A percentile compares a stretch with the other conserved stretches of the same genome.
These are phyloP conservation scores for Russula earlei DNA, from an alignment of 768 basidiomycete genomes.

Conservation along the genomic window DNA sequence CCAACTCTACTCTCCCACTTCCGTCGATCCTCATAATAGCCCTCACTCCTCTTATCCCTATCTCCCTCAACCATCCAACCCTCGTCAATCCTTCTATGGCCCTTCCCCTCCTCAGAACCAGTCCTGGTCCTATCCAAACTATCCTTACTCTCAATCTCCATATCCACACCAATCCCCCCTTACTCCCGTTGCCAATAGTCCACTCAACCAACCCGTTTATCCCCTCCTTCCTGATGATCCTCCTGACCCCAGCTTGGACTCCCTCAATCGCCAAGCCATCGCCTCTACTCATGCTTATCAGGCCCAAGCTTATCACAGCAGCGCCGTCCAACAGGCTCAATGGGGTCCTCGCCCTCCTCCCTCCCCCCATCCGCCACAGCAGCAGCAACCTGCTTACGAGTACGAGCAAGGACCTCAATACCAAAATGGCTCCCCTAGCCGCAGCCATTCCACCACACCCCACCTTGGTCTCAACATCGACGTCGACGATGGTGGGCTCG, in stretches of 20 bases:
- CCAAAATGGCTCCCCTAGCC: slow-evolving; percentile 25
- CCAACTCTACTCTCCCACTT: slow-evolving; percentile 24
- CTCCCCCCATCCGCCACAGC: slow-evolving; percentile 24
- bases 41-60: slow-evolving; percentile 29
- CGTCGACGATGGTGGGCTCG: slow-evolving; percentile 47
- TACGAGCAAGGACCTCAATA: slow-evolving; percentile 14
- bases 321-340: slow-evolving; percentile 22
- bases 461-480: slow-evolving; percentile 38
- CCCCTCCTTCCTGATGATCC: slow-evolving; percentile 41
- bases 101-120: slow-evolving; percentile 22
- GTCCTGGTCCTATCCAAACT: slow-evolving; percentile 21
- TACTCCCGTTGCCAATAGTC: slow-evolving; percentile 43
- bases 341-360: slow-evolving; percentile 21
- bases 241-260: slow-evolving; percentile 38
- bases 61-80: slow-evolving; percentile 21
- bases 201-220: slow-evolving; percentile 38
- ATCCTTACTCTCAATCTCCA: slow-evolving; percentile 27
- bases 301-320: slow-evolving; percentile 54
- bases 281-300: slow-evolving; percentile 79
- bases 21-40: slow-evolving; percentile 38
- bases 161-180: slow-evolving; percentile 30
- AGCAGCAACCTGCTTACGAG: slow-evolving; percentile 20
- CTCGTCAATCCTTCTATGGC: slow-evolving; percentile 36
- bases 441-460: slow-evolving; percentile 27
- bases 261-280: slow-evolving; percentile 41